These are phyloP conservation scores for Aspergillus floridensis DNA, from an alignment of 2,329 filamentous ascomycete genomes.

Conservation along the genomic window DNA sequence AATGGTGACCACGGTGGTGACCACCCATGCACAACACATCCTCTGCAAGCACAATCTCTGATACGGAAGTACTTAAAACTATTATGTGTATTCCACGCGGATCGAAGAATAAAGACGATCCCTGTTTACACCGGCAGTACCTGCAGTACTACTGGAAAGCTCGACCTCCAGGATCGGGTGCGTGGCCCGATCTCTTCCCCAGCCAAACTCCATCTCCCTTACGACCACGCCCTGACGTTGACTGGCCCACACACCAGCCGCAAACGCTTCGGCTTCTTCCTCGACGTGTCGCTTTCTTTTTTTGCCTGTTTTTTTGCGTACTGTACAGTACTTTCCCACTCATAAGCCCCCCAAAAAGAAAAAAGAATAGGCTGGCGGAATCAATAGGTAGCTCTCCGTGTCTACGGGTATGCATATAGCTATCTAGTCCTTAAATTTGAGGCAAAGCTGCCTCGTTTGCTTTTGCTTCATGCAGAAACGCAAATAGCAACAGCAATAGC, in stretches of 20 bases:
- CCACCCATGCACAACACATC: background rate
- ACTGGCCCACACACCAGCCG: conserved; percentile 7
- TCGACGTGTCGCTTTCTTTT: conserved; percentile 14
- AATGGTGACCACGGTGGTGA: too few relatives aligned
- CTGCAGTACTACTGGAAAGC: background rate
- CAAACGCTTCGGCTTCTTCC: conserved; percentile 15
- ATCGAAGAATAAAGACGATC: background rate
- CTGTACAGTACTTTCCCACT: too few relatives aligned
- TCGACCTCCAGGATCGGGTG: background rate
- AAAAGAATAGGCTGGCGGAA: background rate
- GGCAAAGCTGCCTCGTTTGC: background rate
- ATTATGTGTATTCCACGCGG: too few relatives aligned
- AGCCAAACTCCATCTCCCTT: background rate
- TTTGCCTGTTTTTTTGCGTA: too few relatives aligned
- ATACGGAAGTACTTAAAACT: background rate
- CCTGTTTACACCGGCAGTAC: background rate
- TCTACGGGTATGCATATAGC: too few relatives aligned
- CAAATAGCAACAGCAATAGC: too few relatives aligned
- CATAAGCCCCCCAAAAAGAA: background rate
- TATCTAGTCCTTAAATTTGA: background rate
- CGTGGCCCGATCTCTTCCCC: conserved; percentile 3
- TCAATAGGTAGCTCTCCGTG: too few relatives aligned
- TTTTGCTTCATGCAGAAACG: background rate
- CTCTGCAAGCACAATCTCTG: background rate
- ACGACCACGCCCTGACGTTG: conserved; percentile 6